Percentiles rank a stretch among this genome's conserved stretches.
Evolutionary conservation across 2,329 filamentous ascomycete species (phyloP).

Genomic region (Trichoderma gracile): DNA sequence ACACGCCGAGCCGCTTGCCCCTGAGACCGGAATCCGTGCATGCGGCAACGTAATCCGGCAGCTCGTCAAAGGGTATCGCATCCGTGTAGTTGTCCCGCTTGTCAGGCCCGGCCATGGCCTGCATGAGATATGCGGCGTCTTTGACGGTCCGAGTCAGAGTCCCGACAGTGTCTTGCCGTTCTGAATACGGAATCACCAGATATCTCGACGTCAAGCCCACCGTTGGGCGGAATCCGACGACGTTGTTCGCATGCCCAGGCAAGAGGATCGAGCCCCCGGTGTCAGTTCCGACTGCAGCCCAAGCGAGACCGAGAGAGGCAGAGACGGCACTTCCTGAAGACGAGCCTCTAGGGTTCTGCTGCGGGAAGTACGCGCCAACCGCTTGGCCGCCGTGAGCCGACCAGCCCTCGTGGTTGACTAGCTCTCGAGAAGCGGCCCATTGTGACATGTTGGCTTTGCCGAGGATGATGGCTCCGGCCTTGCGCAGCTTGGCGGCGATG

Average conservation of each 20-base stretch:
- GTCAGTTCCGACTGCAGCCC: conserved; percentile 61
- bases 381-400: conserved; percentile 63
- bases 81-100: conserved; percentile 63
- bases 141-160: conserved; percentile 64
- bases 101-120: conserved; percentile 64
- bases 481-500: conserved; percentile 57
- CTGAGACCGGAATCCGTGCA: conserved; percentile 54
- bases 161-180: conserved; percentile 67
- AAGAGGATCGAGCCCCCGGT: conserved; percentile 57
- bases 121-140: conserved; percentile 63
- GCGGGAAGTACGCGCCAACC: conserved; percentile 59
- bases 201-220: conserved; percentile 64
- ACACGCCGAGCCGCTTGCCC: conserved; percentile 63
- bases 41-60: conserved; percentile 63
- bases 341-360: conserved; percentile 62
- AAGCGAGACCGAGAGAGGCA: conserved; percentile 58
- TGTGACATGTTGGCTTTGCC: conserved; percentile 65
- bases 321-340: conserved; percentile 63
- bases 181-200: conserved; percentile 65
- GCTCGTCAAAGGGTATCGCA: conserved; percentile 51
- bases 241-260: conserved; percentile 55
- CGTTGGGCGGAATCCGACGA: conserved; percentile 69
- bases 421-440: conserved; percentile 60
- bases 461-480: conserved; percentile 61
- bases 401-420: conserved; percentile 62